Conservation (phyloP, 441 rosid genomes). For the Populus trichocarpa region DNA sequence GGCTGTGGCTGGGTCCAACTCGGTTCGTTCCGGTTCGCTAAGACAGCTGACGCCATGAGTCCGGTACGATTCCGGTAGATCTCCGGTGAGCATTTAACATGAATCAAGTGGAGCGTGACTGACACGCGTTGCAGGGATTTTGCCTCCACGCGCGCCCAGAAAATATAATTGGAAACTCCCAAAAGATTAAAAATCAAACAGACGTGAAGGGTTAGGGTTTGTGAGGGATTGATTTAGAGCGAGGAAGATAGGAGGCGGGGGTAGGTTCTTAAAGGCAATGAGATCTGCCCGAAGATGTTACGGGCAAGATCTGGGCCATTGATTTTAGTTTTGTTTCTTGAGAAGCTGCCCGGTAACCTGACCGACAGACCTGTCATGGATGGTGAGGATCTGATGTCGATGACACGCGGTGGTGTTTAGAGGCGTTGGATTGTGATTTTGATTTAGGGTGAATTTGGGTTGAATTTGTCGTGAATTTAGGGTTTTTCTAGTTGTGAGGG, state of each 20-base stretch:
- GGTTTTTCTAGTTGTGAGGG: conserved; percentile 11
- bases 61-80: not conserved
- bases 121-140: conserved; percentile 19
- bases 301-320: conserved; percentile 41
- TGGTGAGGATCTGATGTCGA: conserved; percentile 36
- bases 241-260: conserved; percentile 35
- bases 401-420: conserved; percentile 19
- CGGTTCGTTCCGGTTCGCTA: conserved; percentile 30
- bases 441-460: conserved; percentile 34
- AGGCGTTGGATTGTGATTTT: conserved; percentile 23
- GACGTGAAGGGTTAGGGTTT: conserved; percentile 27
- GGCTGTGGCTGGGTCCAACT: conserved; percentile 16
- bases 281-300: conserved; percentile 48
- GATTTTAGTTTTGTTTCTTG: not conserved
- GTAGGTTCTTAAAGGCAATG: conserved; percentile 53
- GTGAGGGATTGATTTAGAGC: conserved; percentile 28
- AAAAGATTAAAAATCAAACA: not conserved
- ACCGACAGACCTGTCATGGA: conserved; percentile 40
- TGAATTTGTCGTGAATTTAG: conserved; percentile 46
- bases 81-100: conserved; percentile 21
- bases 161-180: not conserved
- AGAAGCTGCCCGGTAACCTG: conserved; percentile 29
- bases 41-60: conserved; percentile 29
- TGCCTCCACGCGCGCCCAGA: not conserved
- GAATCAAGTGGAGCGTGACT: conserved; percentile 9